Percentiles rank a stretch among this genome's conserved stretches.
Evolutionary conservation across 106 monocot genomes (phyloP).

Genomic region (Xerophyta viscosa): DNA sequence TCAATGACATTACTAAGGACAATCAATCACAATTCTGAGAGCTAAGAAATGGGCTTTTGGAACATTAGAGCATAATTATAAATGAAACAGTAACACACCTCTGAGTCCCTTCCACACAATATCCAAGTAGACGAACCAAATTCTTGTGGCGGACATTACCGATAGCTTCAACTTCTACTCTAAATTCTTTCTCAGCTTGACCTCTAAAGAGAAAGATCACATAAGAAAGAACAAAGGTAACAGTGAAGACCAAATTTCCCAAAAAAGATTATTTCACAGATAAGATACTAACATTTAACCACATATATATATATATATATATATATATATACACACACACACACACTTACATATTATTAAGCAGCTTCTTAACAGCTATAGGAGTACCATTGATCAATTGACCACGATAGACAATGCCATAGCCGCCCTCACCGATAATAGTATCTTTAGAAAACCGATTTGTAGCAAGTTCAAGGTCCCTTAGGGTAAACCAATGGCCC

Average conservation of each 20-base stretch:
- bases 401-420: constrained; percentile 86
- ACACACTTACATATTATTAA: constrained; percentile 89
- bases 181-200: constrained; percentile 95
- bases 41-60: too few relatives aligned
- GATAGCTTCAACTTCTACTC: constrained; percentile 97
- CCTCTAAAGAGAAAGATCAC: constrained; percentile 33
- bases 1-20: too few relatives aligned
- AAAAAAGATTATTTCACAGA: too few relatives aligned
- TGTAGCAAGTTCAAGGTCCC: constrained; percentile 80
- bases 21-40: too few relatives aligned
- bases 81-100: constrained; percentile 29
- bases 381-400: constrained; percentile 66
- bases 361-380: constrained; percentile 86
- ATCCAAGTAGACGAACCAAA: constrained; percentile 87
- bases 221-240: not conserved
- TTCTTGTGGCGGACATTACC: constrained; percentile 98
- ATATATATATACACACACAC: too few relatives aligned
- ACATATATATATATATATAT: too few relatives aligned
- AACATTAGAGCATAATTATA: not conserved
- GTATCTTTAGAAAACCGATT: constrained; percentile 83
- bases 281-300: too few relatives aligned
- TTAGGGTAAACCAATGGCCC: constrained; percentile 98
- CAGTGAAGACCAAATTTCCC: too few relatives aligned
- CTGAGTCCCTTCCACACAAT: constrained; percentile 94
- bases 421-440: constrained; percentile 91